Base-by-base conservation (phyloP, 805 yeast species). In the Kuraishia capsulata region DNA sequence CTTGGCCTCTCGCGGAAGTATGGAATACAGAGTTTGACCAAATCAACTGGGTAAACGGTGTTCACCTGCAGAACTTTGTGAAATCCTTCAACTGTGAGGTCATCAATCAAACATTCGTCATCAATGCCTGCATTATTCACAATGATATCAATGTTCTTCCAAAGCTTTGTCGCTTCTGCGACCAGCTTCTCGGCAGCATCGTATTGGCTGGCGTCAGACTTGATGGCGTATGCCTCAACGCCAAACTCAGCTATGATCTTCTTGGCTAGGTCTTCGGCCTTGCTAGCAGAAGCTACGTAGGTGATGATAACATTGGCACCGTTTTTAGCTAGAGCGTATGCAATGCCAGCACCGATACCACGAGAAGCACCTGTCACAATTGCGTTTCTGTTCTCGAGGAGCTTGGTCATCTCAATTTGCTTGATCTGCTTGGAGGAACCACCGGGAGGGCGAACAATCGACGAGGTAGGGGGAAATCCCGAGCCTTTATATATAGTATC, bases 91-190 rank as follows among this genome's bases (percentile, higher is more conserved):
- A 26, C 25, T 16, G 42, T 32, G 16, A 40, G 20, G 19, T 42
- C 47, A 8, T 36, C 16, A 5, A 45, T 23, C 4, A 32, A 33
- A 19, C 36, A 34, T 20, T 35, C 25, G 32, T 44, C 44, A 25
- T 40, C 45, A 19, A 39, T 35, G 30, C 50, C 52, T n/a, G 52
- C 52, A 30, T 44, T 46, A 33, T 47, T 45, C 11, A 46, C 42
- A 20, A 48, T 19, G 11, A 44, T 43, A 37, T 48, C 52, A 25
- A 46, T 38, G 6, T 42, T 24, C 25, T 37, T 29, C 32, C 30
- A 42, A 5, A 23, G 18, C 29, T 37, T 30, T 10, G 21, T 16
- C 16, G 43, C 42, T 21, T 40, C 39, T 14, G 33, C 33, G 9
- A 43, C 37, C 9, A 45, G 31, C n/a, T 37, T 33, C 14, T 26